Evolutionary conservation across 306 rosid species (phyloP).

Genomic region (Purshia tridentata): DNA sequence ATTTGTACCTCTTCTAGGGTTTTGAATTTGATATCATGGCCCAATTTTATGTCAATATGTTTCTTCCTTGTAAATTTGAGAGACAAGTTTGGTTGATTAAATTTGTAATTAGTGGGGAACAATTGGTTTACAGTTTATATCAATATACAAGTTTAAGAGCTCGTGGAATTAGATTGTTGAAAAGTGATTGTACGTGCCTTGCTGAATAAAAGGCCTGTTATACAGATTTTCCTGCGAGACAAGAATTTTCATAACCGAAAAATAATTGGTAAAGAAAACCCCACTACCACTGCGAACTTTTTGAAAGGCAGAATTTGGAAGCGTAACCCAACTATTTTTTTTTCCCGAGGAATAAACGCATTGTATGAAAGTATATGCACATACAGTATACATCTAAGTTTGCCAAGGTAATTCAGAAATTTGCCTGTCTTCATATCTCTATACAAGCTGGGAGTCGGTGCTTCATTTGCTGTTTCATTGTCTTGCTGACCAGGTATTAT

Average conservation of each 20-base stretch:
- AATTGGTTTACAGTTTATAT: neutral
- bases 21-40: neutral
- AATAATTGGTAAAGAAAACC: no score
- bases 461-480: neutral
- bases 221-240: no score
- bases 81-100: neutral
- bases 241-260: no score
- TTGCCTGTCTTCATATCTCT: neutral
- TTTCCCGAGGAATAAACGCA: no score
- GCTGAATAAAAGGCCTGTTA: no score
- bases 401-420: neutral
- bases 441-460: neutral
- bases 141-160: no score
- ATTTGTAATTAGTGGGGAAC: neutral
- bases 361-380: neutral
- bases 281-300: no score
- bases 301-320: neutral
- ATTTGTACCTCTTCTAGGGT: no score
- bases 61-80: neutral
- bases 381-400: neutral
- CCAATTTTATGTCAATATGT: neutral
- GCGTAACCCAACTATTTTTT: neutral
- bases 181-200: no score
- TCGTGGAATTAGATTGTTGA: no score
- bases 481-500: neutral